Evolutionary conservation across 208 protist genomes (phyloP), one percentile per base, ranked within the genome.

Genomic region (Crithidia fasciculata): DNA sequence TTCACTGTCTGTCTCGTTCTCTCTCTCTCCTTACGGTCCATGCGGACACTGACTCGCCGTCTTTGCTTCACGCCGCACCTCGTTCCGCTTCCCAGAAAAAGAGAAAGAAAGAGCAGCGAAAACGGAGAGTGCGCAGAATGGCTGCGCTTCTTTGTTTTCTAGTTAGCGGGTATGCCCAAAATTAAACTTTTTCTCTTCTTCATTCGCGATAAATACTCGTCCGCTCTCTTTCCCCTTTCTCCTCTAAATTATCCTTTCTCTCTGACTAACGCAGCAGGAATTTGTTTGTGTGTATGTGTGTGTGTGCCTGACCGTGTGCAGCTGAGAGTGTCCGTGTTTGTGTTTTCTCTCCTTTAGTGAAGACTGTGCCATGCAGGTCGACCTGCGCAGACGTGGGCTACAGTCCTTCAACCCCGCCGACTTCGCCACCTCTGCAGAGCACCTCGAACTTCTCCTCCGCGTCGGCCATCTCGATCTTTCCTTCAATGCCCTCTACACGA

Each of bases 331-430:
- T 49, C 9, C 12, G 45, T 49, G 45, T 49, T 49, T 49, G 45
- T 49, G 45, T 49, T 8, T 49, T 49, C 45, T 49, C 45, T 49
- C 12, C 12, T 49, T 2, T 49, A 8, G 45, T 15, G 45, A 49
- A 49, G 7, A 49, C 45, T 13, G 16, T 28, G 28, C 8, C 52
- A 86, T 95, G 90, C 73, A 87, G 49, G 73, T 93, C 10, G 61
- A 89, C 44, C 69, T 95, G 39, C 85, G 82, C 18, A 72, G 75
- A 13, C 76, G 81, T 13, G 86, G 87, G 36, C 82, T 95, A n/a
- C 82, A 84, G 57, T 81, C 81, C 44, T 93, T 95, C 67, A 78
- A 92, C 54, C 69, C 88, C 15, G 84, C 86, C 13, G 85, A 88
- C 54, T 87, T 92, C 40, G 81, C 76, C 54, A 76, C 79, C 18